phyloP scores from a whole-genome alignment of 176 grass and related monocot genomes.

The Ensete glaucum region DNA sequence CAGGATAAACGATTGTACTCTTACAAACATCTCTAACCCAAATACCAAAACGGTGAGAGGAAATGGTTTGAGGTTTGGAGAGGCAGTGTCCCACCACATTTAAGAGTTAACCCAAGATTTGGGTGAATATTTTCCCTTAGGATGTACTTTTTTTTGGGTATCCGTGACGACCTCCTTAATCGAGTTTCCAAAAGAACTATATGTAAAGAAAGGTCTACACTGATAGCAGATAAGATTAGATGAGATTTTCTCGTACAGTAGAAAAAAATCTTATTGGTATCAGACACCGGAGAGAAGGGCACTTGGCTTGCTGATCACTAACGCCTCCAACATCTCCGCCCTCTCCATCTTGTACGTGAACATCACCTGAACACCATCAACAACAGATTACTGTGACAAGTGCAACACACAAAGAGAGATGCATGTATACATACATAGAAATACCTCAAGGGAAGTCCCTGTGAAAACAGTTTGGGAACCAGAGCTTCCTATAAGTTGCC shows the following conservation, averaged over 20 bases:
- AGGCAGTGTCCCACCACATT: too few relatives aligned
- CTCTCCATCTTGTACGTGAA: constrained; percentile 72
- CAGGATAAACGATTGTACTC: too few relatives aligned
- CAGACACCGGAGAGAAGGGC: constrained; percentile 34
- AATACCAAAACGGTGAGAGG: too few relatives aligned
- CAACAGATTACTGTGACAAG: background rate
- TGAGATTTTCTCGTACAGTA: too few relatives aligned
- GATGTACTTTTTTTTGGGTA: background rate
- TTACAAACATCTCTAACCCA: too few relatives aligned
- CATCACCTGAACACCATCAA: constrained; percentile 42
- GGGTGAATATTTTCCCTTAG: too few relatives aligned
- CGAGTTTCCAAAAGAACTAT: background rate
- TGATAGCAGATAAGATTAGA: too few relatives aligned
- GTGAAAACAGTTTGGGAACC: constrained; percentile 63
- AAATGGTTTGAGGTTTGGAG: too few relatives aligned
- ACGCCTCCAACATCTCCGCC: constrained; percentile 61
- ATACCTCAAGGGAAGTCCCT: constrained; percentile 69
- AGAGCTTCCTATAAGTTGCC: constrained; percentile 44
- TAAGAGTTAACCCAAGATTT: too few relatives aligned
- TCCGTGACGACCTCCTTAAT: background rate
- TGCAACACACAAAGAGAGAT: background rate
- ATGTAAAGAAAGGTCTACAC: background rate
- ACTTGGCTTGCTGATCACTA: constrained; percentile 64
- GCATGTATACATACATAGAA: background rate
- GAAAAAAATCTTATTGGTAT: too few relatives aligned